Percentiles rank a stretch among this genome's conserved stretches.
These are phyloP conservation scores for Bombardia bombarda DNA, from an alignment of 495 filamentous ascomycete species.

Conservation along the genomic window DNA sequence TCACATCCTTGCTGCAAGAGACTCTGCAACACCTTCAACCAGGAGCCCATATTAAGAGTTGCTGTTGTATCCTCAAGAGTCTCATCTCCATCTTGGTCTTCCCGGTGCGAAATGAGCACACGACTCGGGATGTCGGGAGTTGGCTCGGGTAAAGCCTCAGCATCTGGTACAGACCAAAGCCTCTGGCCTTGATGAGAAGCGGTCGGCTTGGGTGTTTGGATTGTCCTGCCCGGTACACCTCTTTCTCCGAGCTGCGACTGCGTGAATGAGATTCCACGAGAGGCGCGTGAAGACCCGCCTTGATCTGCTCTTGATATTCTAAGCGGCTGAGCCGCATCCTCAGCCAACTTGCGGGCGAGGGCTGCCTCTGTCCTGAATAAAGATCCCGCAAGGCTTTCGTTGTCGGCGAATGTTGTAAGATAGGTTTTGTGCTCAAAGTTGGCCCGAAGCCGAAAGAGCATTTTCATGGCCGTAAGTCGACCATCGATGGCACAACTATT, in stretches of 20 bases:
- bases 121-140: conserved; percentile 34
- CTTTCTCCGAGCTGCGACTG: conserved; percentile 34
- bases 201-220: conserved; percentile 29
- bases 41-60: conserved; percentile 58
- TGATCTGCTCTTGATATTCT: conserved; percentile 31
- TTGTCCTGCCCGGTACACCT: conserved; percentile 21
- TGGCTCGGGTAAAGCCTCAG: conserved; percentile 40
- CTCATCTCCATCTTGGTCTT: conserved; percentile 3
- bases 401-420: conserved; percentile 56
- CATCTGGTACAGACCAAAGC: conserved; percentile 46
- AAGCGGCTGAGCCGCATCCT: conserved; percentile 36
- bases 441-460: conserved; percentile 77
- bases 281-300: conserved; percentile 23
- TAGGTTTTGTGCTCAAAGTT: conserved; percentile 68
- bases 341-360: conserved; percentile 39
- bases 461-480: conserved; percentile 71
- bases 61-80: conserved; percentile 13
- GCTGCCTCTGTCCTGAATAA: conserved; percentile 59
- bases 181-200: conserved; percentile 30
- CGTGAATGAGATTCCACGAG: conserved; percentile 39
- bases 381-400: conserved; percentile 59
- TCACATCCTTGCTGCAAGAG: conserved; percentile 70
- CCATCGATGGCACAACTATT: conserved; percentile 53
- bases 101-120: conserved; percentile 26
- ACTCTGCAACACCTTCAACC: conserved; percentile 67